Conservation (phyloP, 257 asterid genomes). For the Gentiana macrophylla region DNA sequence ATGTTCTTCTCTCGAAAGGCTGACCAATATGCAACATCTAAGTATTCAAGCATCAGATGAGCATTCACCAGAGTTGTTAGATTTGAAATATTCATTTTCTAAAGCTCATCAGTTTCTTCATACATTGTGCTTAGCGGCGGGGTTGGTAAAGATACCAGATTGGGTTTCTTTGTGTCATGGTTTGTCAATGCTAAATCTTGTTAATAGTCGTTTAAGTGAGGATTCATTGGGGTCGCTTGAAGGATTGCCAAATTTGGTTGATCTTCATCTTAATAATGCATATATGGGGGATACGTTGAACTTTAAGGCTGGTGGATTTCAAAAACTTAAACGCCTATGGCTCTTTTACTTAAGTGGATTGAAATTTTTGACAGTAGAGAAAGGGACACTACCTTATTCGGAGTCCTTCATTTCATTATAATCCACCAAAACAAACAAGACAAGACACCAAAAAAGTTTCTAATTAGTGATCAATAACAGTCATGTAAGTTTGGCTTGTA, state of each 20-base stretch:
- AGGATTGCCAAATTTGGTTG: not conserved
- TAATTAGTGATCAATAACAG: too few relatives aligned
- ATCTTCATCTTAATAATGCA: not conserved
- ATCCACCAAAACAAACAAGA: too few relatives aligned
- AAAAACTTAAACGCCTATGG: not conserved
- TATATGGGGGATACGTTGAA: not conserved
- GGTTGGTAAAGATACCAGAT: constrained; percentile 12
- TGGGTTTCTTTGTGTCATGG: constrained; percentile 14
- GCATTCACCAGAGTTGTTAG: not conserved
- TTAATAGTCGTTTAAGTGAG: not conserved
- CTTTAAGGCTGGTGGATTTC: not conserved
- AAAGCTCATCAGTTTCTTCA: constrained; percentile 8
- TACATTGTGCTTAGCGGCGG: not conserved
- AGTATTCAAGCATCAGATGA: not conserved
- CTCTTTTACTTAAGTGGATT: not conserved
- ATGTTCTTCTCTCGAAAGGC: constrained; percentile 4
- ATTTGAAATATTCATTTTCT: not conserved
- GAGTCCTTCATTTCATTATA: not conserved
- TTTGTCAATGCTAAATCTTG: not conserved
- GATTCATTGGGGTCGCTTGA: constrained; percentile 1
- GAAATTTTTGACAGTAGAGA: not conserved
- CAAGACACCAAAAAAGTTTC: too few relatives aligned
- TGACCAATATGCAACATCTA: constrained; percentile 1
- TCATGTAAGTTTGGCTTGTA: too few relatives aligned
- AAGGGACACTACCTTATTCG: constrained; percentile 15